phyloP scores from a whole-genome alignment of 441 rosid genomes.

The Syzygium malaccense region DNA sequence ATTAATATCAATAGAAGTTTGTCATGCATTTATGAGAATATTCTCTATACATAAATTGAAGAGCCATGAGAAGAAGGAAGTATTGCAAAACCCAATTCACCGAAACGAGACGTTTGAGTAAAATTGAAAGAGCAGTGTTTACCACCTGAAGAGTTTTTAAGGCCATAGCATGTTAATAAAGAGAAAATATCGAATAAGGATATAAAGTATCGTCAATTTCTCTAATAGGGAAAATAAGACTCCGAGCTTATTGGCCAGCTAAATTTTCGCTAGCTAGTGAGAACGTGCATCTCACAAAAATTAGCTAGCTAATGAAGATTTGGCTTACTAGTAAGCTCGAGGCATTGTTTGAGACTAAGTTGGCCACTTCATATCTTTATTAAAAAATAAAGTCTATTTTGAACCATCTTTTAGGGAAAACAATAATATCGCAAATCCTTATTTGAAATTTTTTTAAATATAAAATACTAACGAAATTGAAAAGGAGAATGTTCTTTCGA shows the following conservation, averaged over 20 bases:
- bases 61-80: background rate
- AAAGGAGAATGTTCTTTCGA: background rate
- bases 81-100: background rate
- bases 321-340: fast-evolving
- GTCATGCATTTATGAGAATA: background rate
- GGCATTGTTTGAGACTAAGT: fast-evolving
- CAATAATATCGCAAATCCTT: background rate
- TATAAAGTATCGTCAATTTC: fast-evolving
- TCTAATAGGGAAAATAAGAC: background rate
- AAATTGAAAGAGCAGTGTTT: background rate
- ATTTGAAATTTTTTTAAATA: background rate
- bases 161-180: background rate
- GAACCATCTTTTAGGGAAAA: background rate
- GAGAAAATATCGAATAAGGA: fast-evolving
- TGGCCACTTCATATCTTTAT: background rate
- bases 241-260: fast-evolving
- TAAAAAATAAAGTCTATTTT: fast-evolving
- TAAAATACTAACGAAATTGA: background rate
- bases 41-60: background rate
- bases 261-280: background rate
- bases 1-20: background rate
- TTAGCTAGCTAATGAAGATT: background rate
- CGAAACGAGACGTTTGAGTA: background rate
- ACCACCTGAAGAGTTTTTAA: fast-evolving
- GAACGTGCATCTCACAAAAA: background rate